Percentiles rank a stretch among this genome's conserved stretches.
phyloP scores from a whole-genome alignment of 2,329 filamentous ascomycete genomes.

The Rutstroemia sp. region DNA sequence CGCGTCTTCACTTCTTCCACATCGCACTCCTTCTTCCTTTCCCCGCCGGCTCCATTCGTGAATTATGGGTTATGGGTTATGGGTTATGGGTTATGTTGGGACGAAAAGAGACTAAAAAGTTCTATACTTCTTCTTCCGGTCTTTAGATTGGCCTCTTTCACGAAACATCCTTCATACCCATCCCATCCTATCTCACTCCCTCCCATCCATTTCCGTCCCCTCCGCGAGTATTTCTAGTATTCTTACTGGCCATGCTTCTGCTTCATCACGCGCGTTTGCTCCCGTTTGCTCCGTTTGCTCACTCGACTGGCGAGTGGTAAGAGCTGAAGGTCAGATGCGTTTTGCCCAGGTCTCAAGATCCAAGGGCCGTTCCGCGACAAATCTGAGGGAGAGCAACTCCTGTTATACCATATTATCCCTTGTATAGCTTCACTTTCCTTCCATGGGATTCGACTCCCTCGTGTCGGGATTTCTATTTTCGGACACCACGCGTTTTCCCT shows the following conservation, averaged over 20 bases:
- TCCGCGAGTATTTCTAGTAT: not conserved
- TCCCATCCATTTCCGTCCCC: no score
- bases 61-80: not conserved
- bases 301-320: no score
- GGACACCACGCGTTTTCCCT: not conserved
- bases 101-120: no score
- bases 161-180: not conserved
- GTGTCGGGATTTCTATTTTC: slow-evolving; percentile 7
- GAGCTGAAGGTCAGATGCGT: no score
- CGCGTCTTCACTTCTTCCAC: not conserved
- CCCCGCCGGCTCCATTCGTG: not conserved
- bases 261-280: not conserved
- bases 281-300: no score
- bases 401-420: not conserved
- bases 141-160: not conserved
- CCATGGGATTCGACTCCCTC: not conserved
- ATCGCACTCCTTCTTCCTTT: not conserved
- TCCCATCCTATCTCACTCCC: not conserved
- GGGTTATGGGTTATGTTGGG: not conserved
- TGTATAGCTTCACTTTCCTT: not conserved
- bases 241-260: not conserved
- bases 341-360: not conserved
- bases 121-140: no score
- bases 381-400: not conserved
- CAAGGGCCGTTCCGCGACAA: slow-evolving; percentile 5